Evolutionary conservation across 2,329 filamentous ascomycete genomes (phyloP), one percentile per base, ranked within the genome.

Genomic region (Fusarium sp.): DNA sequence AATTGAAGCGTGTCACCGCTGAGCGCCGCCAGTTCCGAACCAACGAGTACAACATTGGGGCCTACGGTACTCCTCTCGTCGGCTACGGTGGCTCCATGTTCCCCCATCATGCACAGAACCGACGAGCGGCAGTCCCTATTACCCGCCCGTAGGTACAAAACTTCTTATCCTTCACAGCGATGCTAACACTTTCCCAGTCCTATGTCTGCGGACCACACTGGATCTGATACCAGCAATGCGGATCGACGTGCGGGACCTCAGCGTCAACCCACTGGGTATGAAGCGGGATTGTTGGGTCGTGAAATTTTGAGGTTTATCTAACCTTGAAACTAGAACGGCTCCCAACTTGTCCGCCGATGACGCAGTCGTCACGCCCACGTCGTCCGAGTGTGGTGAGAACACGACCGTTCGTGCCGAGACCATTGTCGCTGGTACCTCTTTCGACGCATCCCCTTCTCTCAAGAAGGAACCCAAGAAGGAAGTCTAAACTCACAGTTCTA

Each of bases 21-120:
- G 94, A 97, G 79, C 93, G 94, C 61, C 94, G 96, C 66, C 93
- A 97, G 77, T 98, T 97, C 83, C 93, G 96, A 63, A 96, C 95
- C 62, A 96, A 96, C 61, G 96, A 98, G 83, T 98, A 98, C 82
- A 94, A 94, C 75, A 90, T 90, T 66, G 88, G 89, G 62, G 89
- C 89, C 45, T 91, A 91, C 73, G 89, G 89, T 65, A 89, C 88
- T 63, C 83, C 87, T 48, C 84, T 87, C 63, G 87, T 90, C 53
- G 86, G 88, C 18, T 82, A 89, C 74, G 85, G 77, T 63, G 76
- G 80, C 41, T 76, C 76, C 28, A 47, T 81, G 74, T 79, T 80
- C 69, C 75, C 75, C 53, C 76, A 80, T 50, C 78, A 80, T 55
- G 73, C 78, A 28, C 79, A 82, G 61, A 81, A 80, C 76, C 76